phyloP scores from a whole-genome alignment of 768 basidiomycete species.

The Leucocoprinus sp. region DNA sequence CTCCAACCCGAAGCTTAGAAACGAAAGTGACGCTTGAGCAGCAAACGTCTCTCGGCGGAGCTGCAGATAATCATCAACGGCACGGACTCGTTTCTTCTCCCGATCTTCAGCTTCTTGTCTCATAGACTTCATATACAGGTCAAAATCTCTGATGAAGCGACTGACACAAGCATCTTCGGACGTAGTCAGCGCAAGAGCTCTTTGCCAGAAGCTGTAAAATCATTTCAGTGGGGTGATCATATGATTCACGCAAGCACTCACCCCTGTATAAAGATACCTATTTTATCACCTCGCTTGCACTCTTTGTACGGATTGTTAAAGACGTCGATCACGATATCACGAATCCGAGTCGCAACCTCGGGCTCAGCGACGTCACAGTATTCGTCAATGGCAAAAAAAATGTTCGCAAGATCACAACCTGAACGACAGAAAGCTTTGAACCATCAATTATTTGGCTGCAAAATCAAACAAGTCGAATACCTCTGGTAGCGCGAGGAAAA shows the following conservation, averaged over 20 bases:
- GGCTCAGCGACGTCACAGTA: slow-evolving; percentile 15
- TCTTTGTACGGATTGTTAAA: slow-evolving; percentile 16
- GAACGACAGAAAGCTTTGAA: slow-evolving; percentile 16
- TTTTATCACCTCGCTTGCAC: slow-evolving; percentile 15
- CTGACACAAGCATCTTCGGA: slow-evolving; percentile 9
- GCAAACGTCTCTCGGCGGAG: slow-evolving; percentile 16
- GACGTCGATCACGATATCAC: slow-evolving; percentile 17
- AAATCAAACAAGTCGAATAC: neutral
- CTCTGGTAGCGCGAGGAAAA: neutral
- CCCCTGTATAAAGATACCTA: slow-evolving; percentile 8
- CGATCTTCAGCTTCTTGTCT: slow-evolving; percentile 16
- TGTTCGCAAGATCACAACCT: slow-evolving; percentile 18
- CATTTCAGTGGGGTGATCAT: neutral
- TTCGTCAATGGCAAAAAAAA: slow-evolving; percentile 18
- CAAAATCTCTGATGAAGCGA: slow-evolving; percentile 15
- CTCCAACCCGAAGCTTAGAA: slow-evolving; percentile 17
- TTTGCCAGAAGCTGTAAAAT: slow-evolving; percentile 14
- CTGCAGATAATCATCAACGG: slow-evolving; percentile 14
- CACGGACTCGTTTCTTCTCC: slow-evolving; percentile 6
- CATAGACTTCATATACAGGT: slow-evolving; percentile 15
- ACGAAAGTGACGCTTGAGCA: slow-evolving; percentile 12
- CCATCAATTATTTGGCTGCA: neutral
- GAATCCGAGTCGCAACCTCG: slow-evolving; percentile 11
- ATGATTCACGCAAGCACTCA: neutral
- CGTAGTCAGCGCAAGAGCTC: slow-evolving; percentile 10